Conservation (phyloP, 1,284 basidiomycete genomes). For the Fomitopsis pinicola region DNA sequence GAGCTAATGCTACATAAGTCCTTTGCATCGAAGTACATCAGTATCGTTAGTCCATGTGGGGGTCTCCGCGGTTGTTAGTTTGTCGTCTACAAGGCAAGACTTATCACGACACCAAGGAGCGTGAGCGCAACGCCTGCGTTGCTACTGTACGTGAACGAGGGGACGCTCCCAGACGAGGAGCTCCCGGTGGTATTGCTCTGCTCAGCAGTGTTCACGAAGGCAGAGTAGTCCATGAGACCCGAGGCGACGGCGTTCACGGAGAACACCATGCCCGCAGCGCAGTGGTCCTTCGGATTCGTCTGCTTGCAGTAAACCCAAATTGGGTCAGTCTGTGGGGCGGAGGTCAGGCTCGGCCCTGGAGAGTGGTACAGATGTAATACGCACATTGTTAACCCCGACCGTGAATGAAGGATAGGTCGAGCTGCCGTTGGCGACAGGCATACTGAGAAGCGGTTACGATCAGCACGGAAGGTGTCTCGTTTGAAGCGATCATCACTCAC, state of each 20-base stretch:
- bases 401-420: conserved; percentile 50
- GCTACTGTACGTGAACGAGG: neutral
- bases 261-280: conserved; percentile 64
- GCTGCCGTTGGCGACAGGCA: conserved; percentile 41
- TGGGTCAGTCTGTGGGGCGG: conserved; percentile 33
- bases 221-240: conserved; percentile 51
- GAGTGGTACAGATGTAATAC: conserved; percentile 13
- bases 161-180: neutral
- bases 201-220: conserved; percentile 41
- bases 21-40: neutral
- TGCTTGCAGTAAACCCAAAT: conserved; percentile 65
- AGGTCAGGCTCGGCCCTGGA: neutral
- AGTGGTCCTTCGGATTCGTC: conserved; percentile 42
- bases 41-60: neutral
- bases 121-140: neutral
- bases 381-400: conserved; percentile 51
- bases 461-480: conserved; percentile 2
- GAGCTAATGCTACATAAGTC: neutral
- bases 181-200: conserved; percentile 13
- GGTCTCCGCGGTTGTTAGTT: neutral
- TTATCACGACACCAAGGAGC: neutral
- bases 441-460: conserved; percentile 26
- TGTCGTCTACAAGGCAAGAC: neutral
- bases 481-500: conserved; percentile 28
- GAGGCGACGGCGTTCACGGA: conserved; percentile 52